Base-by-base conservation (phyloP, 352 stramenopile genomes). In the Globisporangium acanthophoron region DNA sequence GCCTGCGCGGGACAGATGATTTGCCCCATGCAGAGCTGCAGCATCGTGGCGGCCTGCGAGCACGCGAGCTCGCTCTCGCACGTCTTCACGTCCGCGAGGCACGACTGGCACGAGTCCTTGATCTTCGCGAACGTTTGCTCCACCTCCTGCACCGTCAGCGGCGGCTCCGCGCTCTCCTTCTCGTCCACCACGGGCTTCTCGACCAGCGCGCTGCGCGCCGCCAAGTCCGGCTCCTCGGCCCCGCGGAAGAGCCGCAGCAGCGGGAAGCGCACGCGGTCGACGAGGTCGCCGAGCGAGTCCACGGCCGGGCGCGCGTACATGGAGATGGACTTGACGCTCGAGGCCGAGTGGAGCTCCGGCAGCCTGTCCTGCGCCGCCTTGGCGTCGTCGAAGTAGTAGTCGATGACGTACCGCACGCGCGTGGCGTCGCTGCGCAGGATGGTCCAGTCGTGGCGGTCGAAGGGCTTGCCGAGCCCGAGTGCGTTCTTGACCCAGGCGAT, bases 371-470 rank as follows among this genome's bases (percentile, higher is more conserved):
- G 65, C 6, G 54, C 74, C 2, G 78, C 70, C 64, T 92, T 94
- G 5, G 92, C 69, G 61, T 96, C 88, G 67, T 97, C 87, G 60
- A 94, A 96, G 77, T 99, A 99, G 74, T 99, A 99, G 84, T 99
- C 97, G 69, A 99, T 98, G 29, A 99, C 95, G 70, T 99, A 99
- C 56, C 97, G 90, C 43, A 98, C 90, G 62, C 96, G 74, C 13
- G 86, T 88, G 47, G 94, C 89, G 70, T 91, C 80, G 40, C 84
- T 82, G 58, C 94, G 85, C 40, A 94, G 65, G 13, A 99, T 88
- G 6, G 97, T 98, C 97, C 97, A 99, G 83, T 99, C 97, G 70
- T 99, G 92, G 39, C 96, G 92, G 78, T 99, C 97, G 70, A 99
- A 99, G 0, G 94, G 94, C 55, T 93, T 87, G 45, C 83, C 85